Evolutionary conservation across 1,284 basidiomycete species (phyloP), one percentile per base, ranked within the genome.

Genomic region (Ustilago trichophora): DNA sequence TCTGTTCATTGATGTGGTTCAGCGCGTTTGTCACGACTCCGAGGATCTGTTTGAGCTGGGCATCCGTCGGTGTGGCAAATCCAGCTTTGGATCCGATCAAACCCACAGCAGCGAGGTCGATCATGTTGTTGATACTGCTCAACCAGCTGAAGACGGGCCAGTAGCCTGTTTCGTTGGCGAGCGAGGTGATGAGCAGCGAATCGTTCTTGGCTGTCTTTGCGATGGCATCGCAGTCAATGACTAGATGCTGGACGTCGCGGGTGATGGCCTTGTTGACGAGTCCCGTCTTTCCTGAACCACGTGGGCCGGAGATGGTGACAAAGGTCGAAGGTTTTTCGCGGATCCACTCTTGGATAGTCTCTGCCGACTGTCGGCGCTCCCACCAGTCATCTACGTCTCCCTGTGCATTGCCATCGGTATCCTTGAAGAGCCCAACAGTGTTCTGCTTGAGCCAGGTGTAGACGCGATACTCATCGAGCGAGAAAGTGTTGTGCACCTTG

Each of bases 21-120:
- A 98, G 86, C 0, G 89, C 91, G 6, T 83, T 85, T 4, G 87
- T 87, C 13, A 91, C 89, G 9, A 93, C 88, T 49, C 89, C 87
- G n/a, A 98, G 86, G 33, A 98, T 88, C 63, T 80, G 87, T 69
- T 90, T 90, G 32, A 97, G 84, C 81, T 98, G 93, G 34, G 92
- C 89, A 29, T 88, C 85, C n/a, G 93, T 85, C 0, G 93, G 89
- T 10, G 87, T 89, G 41, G 89, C 90, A 69, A 98, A 85, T 13
- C 95, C 93, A 26, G 91, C 93, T 84, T 98, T 98, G 79, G 95
- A 93, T 1, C 95, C 95, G 72, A 97, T 97, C 19, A 98, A 80
- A 7, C 94, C 93, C 31, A 94, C 87, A 50, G 90, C 90, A 0
- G 92, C 93, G n/a, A 98, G 85, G 78, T 98, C 95, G 58, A 98